A percentile compares a stretch with the other conserved stretches of the same genome.
These are phyloP conservation scores for Macrophomina pseudophaseolina DNA, from an alignment of 2,329 filamentous ascomycete genomes.

Conservation along the genomic window DNA sequence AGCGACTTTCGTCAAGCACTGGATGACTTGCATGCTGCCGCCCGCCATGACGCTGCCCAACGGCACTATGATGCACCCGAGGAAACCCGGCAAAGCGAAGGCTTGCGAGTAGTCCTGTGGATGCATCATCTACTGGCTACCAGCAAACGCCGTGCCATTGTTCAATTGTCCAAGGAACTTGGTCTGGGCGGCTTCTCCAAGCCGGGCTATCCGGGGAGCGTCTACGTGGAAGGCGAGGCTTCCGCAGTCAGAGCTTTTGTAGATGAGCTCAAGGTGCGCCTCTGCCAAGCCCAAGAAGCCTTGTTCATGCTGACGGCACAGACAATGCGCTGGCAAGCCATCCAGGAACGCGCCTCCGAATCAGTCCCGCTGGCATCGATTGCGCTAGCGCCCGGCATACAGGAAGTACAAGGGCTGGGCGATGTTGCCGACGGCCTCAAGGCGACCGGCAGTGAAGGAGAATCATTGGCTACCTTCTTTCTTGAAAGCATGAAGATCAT, in stretches of 20 bases:
- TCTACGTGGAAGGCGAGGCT: conserved; percentile 25
- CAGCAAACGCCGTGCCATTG: conserved; percentile 21
- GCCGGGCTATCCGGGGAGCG: conserved; percentile 26
- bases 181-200: conserved; percentile 17
- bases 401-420: conserved; percentile 23
- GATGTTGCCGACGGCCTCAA: conserved; percentile 20
- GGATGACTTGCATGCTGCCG: conserved; percentile 26
- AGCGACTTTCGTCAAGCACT: conserved; percentile 26
- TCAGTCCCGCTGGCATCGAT: not conserved
- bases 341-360: conserved; percentile 17
- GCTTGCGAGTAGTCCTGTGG: conserved; percentile 25
- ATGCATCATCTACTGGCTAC: conserved; percentile 26
- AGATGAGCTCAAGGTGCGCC: conserved; percentile 22
- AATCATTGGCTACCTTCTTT: conserved; percentile 11
- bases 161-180: conserved; percentile 11
- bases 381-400: not conserved
- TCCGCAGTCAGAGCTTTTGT: conserved; percentile 19
- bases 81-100: not conserved
- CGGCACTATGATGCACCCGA: not conserved
- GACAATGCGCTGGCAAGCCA: conserved; percentile 27
- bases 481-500: conserved; percentile 26
- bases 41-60: conserved; percentile 9
- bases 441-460: not conserved
- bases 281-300: not conserved
- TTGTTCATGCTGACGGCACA: not conserved